Conservation (phyloP, 495 filamentous ascomycete genomes). For the Pseudoneurospora amorphoporcata region DNA sequence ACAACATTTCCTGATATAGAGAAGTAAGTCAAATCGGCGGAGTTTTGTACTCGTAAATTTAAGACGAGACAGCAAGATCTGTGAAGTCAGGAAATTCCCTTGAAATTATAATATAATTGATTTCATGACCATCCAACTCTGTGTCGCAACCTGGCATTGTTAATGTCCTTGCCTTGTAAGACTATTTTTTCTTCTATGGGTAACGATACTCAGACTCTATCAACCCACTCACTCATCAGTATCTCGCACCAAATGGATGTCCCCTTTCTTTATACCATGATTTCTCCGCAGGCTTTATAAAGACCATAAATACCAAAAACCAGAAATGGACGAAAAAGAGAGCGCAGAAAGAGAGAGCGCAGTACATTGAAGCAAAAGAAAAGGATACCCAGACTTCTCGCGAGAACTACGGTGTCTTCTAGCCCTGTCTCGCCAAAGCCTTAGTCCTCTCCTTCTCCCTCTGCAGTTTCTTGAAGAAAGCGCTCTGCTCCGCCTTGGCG, state of each 20-base stretch:
- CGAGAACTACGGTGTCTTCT: not conserved
- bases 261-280: not conserved
- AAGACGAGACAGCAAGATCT: not conserved
- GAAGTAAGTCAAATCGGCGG: too few species aligned
- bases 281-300: not conserved
- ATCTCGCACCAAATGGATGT: not conserved
- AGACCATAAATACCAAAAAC: not conserved
- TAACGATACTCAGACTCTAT: not conserved
- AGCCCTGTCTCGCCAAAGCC: not conserved
- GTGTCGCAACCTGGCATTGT: not conserved
- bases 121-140: not conserved
- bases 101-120: not conserved
- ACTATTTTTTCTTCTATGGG: not conserved
- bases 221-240: not conserved
- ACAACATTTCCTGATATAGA: too few species aligned
- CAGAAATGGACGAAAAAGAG: not conserved
- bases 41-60: too few species aligned
- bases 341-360: not conserved
- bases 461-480: constrained; percentile 71
- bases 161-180: not conserved
- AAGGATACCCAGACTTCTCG: too few species aligned
- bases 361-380: not conserved
- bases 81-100: not conserved
- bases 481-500: constrained; percentile 41
- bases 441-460: constrained; percentile 46